Evolutionary conservation across 306 rosid species (phyloP).

Genomic region (Urtica urens): DNA sequence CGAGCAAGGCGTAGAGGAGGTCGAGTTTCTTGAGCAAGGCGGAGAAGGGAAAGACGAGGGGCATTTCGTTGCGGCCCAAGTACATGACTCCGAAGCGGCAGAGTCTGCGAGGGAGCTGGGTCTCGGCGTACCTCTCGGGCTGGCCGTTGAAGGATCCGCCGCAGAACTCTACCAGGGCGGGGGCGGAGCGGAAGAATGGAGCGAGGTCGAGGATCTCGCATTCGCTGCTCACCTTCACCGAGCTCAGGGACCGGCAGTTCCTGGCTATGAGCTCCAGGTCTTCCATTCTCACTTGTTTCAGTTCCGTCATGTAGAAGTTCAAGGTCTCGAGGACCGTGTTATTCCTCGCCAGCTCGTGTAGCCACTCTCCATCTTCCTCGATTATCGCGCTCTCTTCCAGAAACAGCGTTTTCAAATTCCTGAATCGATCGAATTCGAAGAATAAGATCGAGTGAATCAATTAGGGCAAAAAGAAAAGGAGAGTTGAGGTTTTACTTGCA

Average conservation of each 20-base stretch:
- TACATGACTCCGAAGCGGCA: conserved; percentile 64
- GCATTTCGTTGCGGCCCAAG: conserved; percentile 70
- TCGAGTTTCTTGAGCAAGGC: conserved; percentile 57
- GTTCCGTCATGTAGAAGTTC: conserved; percentile 79
- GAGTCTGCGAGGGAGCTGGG: conserved; percentile 50
- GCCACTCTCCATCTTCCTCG: conserved; percentile 76
- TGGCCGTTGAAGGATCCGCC: conserved; percentile 65
- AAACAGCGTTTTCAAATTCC: conserved; percentile 64
- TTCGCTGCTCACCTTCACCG: conserved; percentile 70
- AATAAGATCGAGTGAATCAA: too few relatives aligned
- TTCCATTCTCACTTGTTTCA: conserved; percentile 31
- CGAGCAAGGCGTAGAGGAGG: conserved; percentile 75
- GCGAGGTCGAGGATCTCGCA: conserved; percentile 57
- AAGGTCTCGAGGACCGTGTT: conserved; percentile 76
- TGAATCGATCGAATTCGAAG: conserved; percentile 13
- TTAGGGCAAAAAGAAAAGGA: neutral
- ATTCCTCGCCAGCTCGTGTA: conserved; percentile 71
- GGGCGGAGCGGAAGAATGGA: conserved; percentile 56
- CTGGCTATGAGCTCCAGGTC: conserved; percentile 86
- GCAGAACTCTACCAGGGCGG: conserved; percentile 67
- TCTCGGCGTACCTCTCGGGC: conserved; percentile 37
- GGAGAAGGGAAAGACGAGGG: conserved; percentile 63
- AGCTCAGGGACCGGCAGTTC: conserved; percentile 56
- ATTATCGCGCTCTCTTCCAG: conserved; percentile 65
- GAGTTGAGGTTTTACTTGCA: conserved; percentile 86